These are phyloP conservation scores for Prunus campanulata DNA, from an alignment of 306 rosid genomes.

Conservation along the genomic window DNA sequence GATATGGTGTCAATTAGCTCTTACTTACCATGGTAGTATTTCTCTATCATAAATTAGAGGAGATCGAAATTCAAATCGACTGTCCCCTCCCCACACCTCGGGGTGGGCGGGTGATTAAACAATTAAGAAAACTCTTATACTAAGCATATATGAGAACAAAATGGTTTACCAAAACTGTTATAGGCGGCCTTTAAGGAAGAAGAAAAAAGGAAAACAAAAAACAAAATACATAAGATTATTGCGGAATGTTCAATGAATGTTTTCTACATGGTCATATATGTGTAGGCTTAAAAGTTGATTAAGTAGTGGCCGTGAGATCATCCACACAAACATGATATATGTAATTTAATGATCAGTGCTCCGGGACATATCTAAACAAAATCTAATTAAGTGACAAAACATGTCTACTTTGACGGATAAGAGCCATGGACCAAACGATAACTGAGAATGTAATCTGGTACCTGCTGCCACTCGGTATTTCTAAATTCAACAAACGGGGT, in stretches of 20 bases:
- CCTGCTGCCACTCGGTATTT: not conserved
- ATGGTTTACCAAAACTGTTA: too few species aligned
- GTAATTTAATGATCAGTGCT: not conserved
- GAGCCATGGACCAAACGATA: not conserved
- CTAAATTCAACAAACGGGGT: not conserved
- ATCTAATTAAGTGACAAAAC: slow-evolving; percentile 5
- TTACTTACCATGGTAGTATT: too few species aligned
- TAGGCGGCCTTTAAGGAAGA: too few species aligned
- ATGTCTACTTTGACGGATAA: not conserved
- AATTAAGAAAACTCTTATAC: too few species aligned
- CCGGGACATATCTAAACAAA: slow-evolving; percentile 8
- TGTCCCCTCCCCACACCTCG: too few species aligned
- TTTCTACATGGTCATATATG: not conserved
- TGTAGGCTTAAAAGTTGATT: not conserved
- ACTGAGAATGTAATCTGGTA: not conserved
- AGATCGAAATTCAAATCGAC: too few species aligned
- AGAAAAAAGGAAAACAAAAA: not conserved
- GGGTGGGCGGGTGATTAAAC: too few species aligned
- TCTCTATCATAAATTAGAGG: too few species aligned
- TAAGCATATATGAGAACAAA: too few species aligned
- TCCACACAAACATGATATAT: not conserved
- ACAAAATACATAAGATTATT: not conserved
- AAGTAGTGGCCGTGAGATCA: not conserved
- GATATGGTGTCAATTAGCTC: too few species aligned
- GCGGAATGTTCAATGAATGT: not conserved